Base-by-base conservation (phyloP, 306 rosid genomes). In the Quercus parvula region DNA sequence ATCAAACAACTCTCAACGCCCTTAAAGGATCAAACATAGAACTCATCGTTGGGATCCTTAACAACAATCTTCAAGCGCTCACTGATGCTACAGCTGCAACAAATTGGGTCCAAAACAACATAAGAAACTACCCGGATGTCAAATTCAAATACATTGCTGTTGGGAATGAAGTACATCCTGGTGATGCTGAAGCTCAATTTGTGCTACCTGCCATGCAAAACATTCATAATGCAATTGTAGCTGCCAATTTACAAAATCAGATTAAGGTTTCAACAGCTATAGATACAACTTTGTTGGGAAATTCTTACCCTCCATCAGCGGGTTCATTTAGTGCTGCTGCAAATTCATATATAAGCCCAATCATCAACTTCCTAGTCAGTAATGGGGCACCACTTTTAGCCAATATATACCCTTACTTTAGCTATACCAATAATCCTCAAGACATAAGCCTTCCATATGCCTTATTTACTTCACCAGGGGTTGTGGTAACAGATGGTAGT, bases 321-420 rank as follows among this genome's bases (percentile, higher is more conserved):
- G 88, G 89, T 6, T 51, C 1, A 66, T 93, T 86, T 24, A 81
- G 6, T 14, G 81, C 11, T 3, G 2, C 25, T 1, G 89, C 89
- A 22, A 31, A 0, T 1, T 6, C 46, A 41, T 87, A 77, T n/a
- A 80, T 88, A 49, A 56, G 19, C 0, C 94, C 92, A 20, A 82
- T 93, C 12, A 59, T 87, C 5, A 2, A 31, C 2, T 91, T 88
- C 75, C 59, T 93, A 1, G 66, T 1, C 3, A 55, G 9, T 14
- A 85, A 84, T 18, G 88, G 80, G 0, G 25, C 94, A 20, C 96
- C 94, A 46, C 94, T 92, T 78, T 94, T 92, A n/a, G 89, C 79
- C 0, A 92, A 92, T 71, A 73, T 89, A 8, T 91, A 92, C 41
- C 90, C 97, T 0, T 92, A 89, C 56, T 79, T 88, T 3, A 75